phyloP scores from a whole-genome alignment of 2,329 filamentous ascomycete genomes.

The Torrubiellomyces zombiae region DNA sequence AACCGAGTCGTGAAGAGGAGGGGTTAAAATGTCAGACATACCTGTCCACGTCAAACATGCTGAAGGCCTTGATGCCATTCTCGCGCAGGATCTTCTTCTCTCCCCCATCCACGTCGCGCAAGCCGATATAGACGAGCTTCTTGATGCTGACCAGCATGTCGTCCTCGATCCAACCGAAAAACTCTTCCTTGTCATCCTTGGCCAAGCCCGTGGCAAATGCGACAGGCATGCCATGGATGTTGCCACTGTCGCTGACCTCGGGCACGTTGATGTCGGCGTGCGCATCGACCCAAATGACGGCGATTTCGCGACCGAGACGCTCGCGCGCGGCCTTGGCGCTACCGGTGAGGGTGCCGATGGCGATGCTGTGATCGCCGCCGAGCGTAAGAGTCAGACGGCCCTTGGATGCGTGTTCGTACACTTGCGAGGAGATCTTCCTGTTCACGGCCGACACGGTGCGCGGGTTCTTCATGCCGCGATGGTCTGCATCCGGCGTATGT shows the following conservation, averaged over 20 bases:
- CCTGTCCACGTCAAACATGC: conserved; percentile 96
- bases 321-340: conserved; percentile 76
- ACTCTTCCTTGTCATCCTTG: conserved; percentile 54
- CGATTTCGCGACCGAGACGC: conserved; percentile 65
- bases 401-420: conserved; percentile 69
- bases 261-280: conserved; percentile 97
- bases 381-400: conserved; percentile 85
- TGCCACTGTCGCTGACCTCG: conserved; percentile 75
- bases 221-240: conserved; percentile 97
- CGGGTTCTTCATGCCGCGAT: conserved; percentile 91
- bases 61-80: conserved; percentile 85
- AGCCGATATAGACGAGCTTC: conserved; percentile 93
- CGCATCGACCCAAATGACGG: conserved; percentile 96
- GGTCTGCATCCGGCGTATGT: conserved; percentile 55
- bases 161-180: conserved; percentile 78
- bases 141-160: conserved; percentile 52
- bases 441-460: conserved; percentile 75
- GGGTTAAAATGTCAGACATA: too few species aligned
- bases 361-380: conserved; percentile 91
- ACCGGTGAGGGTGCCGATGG: conserved; percentile 82
- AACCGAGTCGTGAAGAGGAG: background rate
- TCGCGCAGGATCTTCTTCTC: conserved; percentile 88
- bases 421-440: conserved; percentile 59
- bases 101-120: conserved; percentile 79
- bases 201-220: conserved; percentile 80